Percentiles rank a stretch among this genome's conserved stretches.
Evolutionary conservation across 2,329 filamentous ascomycete genomes (phyloP).

Genomic region (Hymenoscyphus fraxineus): DNA sequence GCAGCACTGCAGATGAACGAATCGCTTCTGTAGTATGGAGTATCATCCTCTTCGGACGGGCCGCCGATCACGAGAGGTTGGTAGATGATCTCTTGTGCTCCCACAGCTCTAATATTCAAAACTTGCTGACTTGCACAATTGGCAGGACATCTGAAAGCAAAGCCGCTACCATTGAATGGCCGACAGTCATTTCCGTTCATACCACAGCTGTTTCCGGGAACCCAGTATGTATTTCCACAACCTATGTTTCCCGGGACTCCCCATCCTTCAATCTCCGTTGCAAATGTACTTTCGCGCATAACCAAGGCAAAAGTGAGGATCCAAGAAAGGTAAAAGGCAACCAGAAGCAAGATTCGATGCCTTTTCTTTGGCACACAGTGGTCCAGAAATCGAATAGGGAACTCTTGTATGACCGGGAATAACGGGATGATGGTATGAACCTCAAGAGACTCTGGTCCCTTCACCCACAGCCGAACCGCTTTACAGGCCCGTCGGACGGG

Average conservation of each 20-base stretch:
- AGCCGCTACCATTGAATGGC: conserved; percentile 66
- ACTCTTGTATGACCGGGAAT: conserved; percentile 63
- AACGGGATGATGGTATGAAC: conserved; percentile 53
- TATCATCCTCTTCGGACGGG: conserved; percentile 41
- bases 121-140: conserved; percentile 64
- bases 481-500: conserved; percentile 46
- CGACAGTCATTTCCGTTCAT: conserved; percentile 71
- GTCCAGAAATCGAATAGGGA: conserved; percentile 61
- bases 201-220: conserved; percentile 66
- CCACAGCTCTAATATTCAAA: conserved; percentile 71
- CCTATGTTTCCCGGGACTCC: conserved; percentile 62
- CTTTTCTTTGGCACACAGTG: conserved; percentile 55
- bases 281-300: conserved; percentile 57
- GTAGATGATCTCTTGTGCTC: conserved; percentile 64
- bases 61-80: conserved; percentile 66
- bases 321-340: conserved; percentile 63
- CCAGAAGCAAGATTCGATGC: conserved; percentile 56
- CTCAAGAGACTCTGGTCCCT: conserved; percentile 53
- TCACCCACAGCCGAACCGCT: conserved; percentile 47
- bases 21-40: conserved; percentile 75
- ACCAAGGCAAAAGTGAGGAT: conserved; percentile 66
- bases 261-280: conserved; percentile 62
- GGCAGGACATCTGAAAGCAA: conserved; percentile 72
- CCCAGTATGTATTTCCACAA: conserved; percentile 70
- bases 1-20: conserved; percentile 84